Evolutionary conservation across 1,284 basidiomycete species (phyloP).

Genomic region (Fomitiporia mediterranea): DNA sequence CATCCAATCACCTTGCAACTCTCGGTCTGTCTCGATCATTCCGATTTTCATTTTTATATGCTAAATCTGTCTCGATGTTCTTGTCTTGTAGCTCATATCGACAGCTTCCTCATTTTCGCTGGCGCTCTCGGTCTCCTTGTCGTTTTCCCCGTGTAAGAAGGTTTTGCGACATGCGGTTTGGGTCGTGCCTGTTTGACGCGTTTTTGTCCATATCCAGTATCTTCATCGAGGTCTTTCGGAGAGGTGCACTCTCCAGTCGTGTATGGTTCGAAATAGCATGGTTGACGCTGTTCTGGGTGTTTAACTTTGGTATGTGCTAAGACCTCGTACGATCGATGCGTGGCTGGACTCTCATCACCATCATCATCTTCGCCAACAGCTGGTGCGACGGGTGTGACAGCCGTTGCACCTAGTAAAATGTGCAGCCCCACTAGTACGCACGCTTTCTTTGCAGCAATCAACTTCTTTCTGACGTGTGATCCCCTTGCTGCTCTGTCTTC

Average conservation of each 20-base stretch:
- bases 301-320: conserved; percentile 53
- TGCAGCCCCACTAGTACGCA: conserved; percentile 30
- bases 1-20: conserved; percentile 24
- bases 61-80: not conserved
- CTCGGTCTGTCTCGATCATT: conserved; percentile 31
- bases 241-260: conserved; percentile 46
- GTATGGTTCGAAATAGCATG: conserved; percentile 72
- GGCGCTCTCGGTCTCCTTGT: conserved; percentile 53
- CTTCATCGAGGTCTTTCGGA: conserved; percentile 53
- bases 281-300: conserved; percentile 51
- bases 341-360: too few species aligned
- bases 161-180: not conserved
- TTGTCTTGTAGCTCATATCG: conserved; percentile 35
- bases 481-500: conserved; percentile 15
- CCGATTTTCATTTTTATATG: not conserved
- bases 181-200: conserved; percentile 7
- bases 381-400: conserved; percentile 43
- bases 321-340: not conserved
- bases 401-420: conserved; percentile 32
- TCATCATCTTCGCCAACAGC: conserved; percentile 29
- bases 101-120: conserved; percentile 58
- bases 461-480: conserved; percentile 17
- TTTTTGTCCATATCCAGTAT: conserved; percentile 36
- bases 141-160: conserved; percentile 55
- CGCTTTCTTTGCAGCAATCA: not conserved